Percentiles rank a stretch among this genome's conserved stretches.
These are phyloP conservation scores for Didymellaceae sp. DNA, from an alignment of 2,329 filamentous ascomycete species.

Conservation along the genomic window DNA sequence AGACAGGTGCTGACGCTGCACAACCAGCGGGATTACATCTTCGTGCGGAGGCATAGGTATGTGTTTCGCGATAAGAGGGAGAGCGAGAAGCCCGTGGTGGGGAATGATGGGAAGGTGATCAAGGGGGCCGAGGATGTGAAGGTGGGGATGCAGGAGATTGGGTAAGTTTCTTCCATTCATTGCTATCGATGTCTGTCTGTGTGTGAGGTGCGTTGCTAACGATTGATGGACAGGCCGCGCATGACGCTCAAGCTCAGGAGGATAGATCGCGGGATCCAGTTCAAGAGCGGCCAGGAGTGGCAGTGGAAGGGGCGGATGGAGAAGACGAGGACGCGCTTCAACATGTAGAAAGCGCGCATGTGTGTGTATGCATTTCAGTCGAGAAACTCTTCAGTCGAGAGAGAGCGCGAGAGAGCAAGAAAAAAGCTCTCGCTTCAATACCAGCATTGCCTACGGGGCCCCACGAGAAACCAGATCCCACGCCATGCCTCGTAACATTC, in stretches of 20 bases:
- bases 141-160: conserved; percentile 88
- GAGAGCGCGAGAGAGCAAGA: too few species aligned
- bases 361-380: too few species aligned
- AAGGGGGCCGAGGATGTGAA: conserved; percentile 85
- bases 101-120: conserved; percentile 80
- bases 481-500: too few species aligned
- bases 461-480: too few species aligned
- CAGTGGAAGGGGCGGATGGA: conserved; percentile 97
- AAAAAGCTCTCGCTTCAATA: neutral
- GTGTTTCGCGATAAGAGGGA: conserved; percentile 87
- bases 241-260: conserved; percentile 87
- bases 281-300: conserved; percentile 82
- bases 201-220: too few species aligned
- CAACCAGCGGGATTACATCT: conserved; percentile 96
- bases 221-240: conserved; percentile 45
- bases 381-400: too few species aligned
- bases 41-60: conserved; percentile 88
- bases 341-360: conserved; percentile 69
- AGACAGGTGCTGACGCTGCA: conserved; percentile 91
- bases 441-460: too few species aligned
- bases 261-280: conserved; percentile 87
- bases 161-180: conserved; percentile 44
- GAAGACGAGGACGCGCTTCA: conserved; percentile 91
- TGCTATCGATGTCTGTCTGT: conserved; percentile 1
- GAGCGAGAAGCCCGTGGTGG: conserved; percentile 86